A percentile compares a stretch with the other conserved stretches of the same genome.
phyloP scores from a whole-genome alignment of 441 rosid genomes.

The Brassica balearica region DNA sequence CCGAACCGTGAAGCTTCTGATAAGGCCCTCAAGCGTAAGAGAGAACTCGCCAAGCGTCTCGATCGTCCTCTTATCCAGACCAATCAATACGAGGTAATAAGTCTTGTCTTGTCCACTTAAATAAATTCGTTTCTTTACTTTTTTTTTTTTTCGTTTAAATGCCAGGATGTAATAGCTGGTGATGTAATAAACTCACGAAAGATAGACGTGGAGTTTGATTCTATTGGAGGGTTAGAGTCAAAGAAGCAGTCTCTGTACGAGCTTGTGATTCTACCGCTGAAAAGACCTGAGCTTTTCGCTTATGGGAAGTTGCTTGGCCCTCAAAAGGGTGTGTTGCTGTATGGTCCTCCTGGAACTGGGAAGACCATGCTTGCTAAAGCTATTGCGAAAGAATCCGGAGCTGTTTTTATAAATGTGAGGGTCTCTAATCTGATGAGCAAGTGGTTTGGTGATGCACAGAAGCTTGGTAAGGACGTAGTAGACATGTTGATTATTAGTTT shows the following conservation, averaged over 20 bases:
- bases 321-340: slow-evolving; percentile 86
- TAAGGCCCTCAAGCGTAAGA: slow-evolving; percentile 78
- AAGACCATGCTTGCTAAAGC: slow-evolving; percentile 97
- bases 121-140: too few relatives aligned
- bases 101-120: too few relatives aligned
- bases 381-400: slow-evolving; percentile 86
- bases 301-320: slow-evolving; percentile 86
- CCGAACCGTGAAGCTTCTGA: slow-evolving; percentile 81
- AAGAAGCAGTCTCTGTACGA: slow-evolving; percentile 74
- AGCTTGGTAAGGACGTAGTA: slow-evolving; percentile 59
- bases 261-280: slow-evolving; percentile 77
- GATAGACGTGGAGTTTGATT: slow-evolving; percentile 82
- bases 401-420: slow-evolving; percentile 85
- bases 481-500: too few relatives aligned
- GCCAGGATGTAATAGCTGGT: slow-evolving; percentile 84
- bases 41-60: slow-evolving; percentile 74
- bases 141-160: too few relatives aligned
- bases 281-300: slow-evolving; percentile 82
- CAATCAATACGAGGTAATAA: slow-evolving; percentile 74
- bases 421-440: slow-evolving; percentile 92
- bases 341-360: slow-evolving; percentile 94
- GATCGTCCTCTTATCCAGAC: slow-evolving; percentile 83
- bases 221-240: slow-evolving; percentile 82
- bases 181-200: slow-evolving; percentile 86
- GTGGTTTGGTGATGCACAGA: slow-evolving; percentile 97